Conservation (phyloP, 164 flowering plant genomes). For the Piper betle region DNA sequence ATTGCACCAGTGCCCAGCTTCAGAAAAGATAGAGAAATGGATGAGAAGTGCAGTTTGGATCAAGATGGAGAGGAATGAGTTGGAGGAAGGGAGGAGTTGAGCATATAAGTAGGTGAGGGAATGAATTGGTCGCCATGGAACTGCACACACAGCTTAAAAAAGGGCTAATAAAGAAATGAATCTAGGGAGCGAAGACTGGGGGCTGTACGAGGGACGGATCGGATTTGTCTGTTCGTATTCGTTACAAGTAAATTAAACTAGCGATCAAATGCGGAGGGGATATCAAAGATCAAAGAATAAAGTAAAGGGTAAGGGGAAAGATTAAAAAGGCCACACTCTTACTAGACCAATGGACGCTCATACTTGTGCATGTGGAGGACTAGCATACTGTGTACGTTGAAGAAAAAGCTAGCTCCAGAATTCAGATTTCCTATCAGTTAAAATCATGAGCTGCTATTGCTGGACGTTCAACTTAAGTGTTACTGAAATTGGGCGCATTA, state of each 20-base stretch:
- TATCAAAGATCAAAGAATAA: not conserved
- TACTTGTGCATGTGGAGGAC: not conserved
- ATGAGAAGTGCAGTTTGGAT: too few relatives aligned
- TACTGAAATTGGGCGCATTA: too few relatives aligned
- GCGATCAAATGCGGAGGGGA: not conserved
- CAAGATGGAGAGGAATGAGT: too few relatives aligned
- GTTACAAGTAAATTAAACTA: not conserved
- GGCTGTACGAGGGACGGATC: conserved; percentile 1
- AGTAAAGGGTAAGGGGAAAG: not conserved
- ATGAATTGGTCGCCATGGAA: not conserved
- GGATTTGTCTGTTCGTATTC: conserved; percentile 1
- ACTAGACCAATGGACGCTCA: too few relatives aligned
- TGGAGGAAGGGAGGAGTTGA: too few relatives aligned
- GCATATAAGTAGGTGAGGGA: not conserved
- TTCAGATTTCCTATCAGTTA: too few relatives aligned
- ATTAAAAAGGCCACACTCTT: not conserved
- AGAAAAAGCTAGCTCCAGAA: too few relatives aligned
- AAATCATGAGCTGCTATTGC: too few relatives aligned
- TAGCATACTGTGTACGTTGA: not conserved
- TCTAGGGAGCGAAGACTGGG: not conserved
- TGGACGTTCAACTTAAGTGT: too few relatives aligned
- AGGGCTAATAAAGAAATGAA: not conserved
- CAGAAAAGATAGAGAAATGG: too few relatives aligned
- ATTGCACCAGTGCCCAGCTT: too few relatives aligned
- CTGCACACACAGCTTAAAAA: not conserved